Percentiles rank a stretch among this genome's conserved stretches.
These are phyloP conservation scores for Lentinula sp. DNA, from an alignment of 768 basidiomycete species.

Conservation along the genomic window DNA sequence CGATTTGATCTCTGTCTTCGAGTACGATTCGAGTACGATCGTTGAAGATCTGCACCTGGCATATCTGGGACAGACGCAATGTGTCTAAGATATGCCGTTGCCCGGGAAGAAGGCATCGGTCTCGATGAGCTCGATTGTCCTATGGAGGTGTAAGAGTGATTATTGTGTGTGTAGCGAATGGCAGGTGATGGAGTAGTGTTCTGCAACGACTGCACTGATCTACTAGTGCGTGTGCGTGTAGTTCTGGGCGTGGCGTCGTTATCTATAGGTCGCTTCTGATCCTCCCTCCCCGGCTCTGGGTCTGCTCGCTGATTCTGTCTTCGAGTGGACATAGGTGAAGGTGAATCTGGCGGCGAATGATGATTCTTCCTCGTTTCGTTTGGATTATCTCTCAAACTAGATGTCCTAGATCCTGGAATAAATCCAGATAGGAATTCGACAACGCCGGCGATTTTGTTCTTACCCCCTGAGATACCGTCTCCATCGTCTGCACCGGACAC, in stretches of 20 bases:
- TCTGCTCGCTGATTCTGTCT: background rate
- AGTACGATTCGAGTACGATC: constrained; percentile 28
- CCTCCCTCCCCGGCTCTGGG: background rate
- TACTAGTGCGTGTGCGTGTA: background rate
- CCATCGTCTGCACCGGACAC: constrained; percentile 20
- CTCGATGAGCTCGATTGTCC: background rate
- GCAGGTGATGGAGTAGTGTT: background rate
- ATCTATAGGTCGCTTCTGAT: background rate
- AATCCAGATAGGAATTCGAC: constrained; percentile 64
- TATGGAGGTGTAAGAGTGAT: constrained; percentile 1
- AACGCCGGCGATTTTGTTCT: constrained; percentile 47
- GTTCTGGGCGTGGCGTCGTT: background rate
- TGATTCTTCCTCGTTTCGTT: constrained; percentile 5
- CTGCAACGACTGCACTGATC: background rate
- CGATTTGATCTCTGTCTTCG: background rate
- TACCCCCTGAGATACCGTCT: constrained; percentile 17
- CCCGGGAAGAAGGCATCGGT: constrained; percentile 33
- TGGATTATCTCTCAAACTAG: constrained; percentile 1
- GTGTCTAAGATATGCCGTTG: constrained; percentile 66
- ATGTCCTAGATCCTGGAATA: constrained; percentile 32
- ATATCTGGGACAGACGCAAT: constrained; percentile 56
- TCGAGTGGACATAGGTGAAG: background rate
- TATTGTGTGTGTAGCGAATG: background rate
- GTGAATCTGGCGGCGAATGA: constrained; percentile 11
- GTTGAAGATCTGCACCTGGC: constrained; percentile 16